Evolutionary conservation across 2,329 filamentous ascomycete genomes (phyloP).

Genomic region (Beauveria asiatica): DNA sequence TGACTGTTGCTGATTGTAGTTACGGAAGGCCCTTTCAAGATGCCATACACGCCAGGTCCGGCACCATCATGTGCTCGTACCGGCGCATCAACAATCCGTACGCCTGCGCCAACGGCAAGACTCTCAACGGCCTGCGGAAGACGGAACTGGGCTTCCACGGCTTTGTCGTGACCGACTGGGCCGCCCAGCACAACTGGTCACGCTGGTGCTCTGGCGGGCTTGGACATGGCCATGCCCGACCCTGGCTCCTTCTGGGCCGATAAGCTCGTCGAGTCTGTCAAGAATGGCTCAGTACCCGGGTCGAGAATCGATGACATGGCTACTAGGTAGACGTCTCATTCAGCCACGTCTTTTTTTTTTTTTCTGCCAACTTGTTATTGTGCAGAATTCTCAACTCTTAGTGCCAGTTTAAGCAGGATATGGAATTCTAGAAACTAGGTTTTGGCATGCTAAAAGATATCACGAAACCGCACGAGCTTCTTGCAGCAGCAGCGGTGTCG

Average conservation of each 20-base stretch:
- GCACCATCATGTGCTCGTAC: slow-evolving; percentile 55
- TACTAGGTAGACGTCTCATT: slow-evolving; percentile 24
- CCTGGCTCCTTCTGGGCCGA: slow-evolving; percentile 32
- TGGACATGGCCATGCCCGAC: slow-evolving; percentile 64
- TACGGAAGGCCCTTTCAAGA: slow-evolving; percentile 60
- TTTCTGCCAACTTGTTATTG: too few species aligned
- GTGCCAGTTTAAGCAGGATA: slow-evolving; percentile 47
- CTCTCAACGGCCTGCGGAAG: slow-evolving; percentile 59
- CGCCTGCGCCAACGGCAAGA: slow-evolving; percentile 59
- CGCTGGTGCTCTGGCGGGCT: slow-evolving; percentile 51
- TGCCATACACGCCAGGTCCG: slow-evolving; percentile 53
- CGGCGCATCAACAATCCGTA: slow-evolving; percentile 66
- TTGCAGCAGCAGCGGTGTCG: slow-evolving; percentile 20
- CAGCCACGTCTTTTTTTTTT: too few species aligned
- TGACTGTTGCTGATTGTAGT: slow-evolving; percentile 1
- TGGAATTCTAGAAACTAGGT: slow-evolving; percentile 37
- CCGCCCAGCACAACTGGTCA: slow-evolving; percentile 57
- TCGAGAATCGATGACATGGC: slow-evolving; percentile 54
- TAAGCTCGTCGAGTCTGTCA: slow-evolving; percentile 51
- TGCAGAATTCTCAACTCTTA: slow-evolving; percentile 41
- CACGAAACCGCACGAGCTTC: slow-evolving; percentile 38
- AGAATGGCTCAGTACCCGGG: slow-evolving; percentile 49
- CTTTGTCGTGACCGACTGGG: slow-evolving; percentile 61
- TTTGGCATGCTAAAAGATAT: slow-evolving; percentile 43
- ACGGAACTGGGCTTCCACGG: slow-evolving; percentile 53